Conservation (phyloP, 2,329 filamentous ascomycete species). For the Hymenoscyphus fructigenus region DNA sequence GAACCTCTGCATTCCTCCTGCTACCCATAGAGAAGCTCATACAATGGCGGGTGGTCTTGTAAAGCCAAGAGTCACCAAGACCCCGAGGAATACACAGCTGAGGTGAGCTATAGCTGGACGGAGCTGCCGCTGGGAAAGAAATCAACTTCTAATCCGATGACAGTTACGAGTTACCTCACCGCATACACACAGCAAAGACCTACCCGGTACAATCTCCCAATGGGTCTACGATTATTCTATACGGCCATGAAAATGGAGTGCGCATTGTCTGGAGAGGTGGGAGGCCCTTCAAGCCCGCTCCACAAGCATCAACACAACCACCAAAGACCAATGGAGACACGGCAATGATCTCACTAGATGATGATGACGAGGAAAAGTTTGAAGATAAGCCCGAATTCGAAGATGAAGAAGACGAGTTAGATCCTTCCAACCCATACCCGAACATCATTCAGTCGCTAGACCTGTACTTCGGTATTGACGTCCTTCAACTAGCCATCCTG, state of each 20-base stretch:
- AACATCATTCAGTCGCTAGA: conserved; percentile 61
- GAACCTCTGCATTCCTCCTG: not conserved
- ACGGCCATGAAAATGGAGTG: conserved; percentile 63
- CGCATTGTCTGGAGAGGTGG: conserved; percentile 64
- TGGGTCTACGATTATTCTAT: conserved; percentile 61
- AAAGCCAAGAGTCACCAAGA: conserved; percentile 30
- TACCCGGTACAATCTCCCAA: conserved; percentile 63
- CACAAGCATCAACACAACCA: conserved; percentile 32
- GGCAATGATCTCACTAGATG: conserved; percentile 62
- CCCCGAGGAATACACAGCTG: conserved; percentile 30
- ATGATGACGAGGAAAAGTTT: conserved; percentile 44
- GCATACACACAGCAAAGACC: conserved; percentile 58
- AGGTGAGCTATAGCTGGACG: conserved; percentile 24
- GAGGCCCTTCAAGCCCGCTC: conserved; percentile 53
- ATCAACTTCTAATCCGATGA: conserved; percentile 1
- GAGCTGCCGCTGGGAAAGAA: not conserved
- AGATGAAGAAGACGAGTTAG: conserved; percentile 45
- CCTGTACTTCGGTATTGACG: conserved; percentile 56
- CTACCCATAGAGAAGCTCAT: not conserved
- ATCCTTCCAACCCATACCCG: conserved; percentile 44
- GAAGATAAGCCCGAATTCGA: conserved; percentile 60
- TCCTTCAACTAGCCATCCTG: conserved; percentile 55
- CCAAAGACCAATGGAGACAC: conserved; percentile 54
- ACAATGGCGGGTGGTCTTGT: conserved; percentile 26
- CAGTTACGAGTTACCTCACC: conserved; percentile 59